Conservation (phyloP, 208 protist genomes). For the Porcisia deanei region DNA sequence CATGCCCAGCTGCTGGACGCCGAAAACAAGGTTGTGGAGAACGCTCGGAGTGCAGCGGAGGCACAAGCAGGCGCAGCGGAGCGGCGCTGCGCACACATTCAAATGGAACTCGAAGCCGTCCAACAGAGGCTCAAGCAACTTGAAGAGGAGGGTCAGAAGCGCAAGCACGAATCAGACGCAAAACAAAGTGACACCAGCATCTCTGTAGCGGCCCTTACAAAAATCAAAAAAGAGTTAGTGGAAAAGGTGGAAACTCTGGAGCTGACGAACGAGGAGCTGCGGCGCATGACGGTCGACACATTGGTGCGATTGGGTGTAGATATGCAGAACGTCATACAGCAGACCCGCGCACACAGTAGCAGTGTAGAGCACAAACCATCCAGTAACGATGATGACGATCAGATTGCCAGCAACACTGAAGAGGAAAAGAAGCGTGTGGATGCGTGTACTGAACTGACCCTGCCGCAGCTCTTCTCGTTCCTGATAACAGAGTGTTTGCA, state of each 20-base stretch:
- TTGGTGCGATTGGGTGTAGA: constrained; percentile 35
- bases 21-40: constrained; percentile 1
- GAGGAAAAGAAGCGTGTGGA: neutral
- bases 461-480: constrained; percentile 40
- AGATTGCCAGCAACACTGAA: neutral
- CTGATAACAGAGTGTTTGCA: constrained; percentile 47
- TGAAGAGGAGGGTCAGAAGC: constrained; percentile 13
- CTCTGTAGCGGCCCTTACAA: constrained; percentile 13
- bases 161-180: neutral
- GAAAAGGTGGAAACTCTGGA: constrained; percentile 29
- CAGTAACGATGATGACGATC: neutral
- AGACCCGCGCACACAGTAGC: neutral
- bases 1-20: neutral
- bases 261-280: constrained; percentile 23
- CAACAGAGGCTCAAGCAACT: constrained; percentile 5
- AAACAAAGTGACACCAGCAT: constrained; percentile 10
- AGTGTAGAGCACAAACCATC: too few species aligned
- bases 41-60: constrained; percentile 9
- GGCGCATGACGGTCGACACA: constrained; percentile 23
- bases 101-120: neutral
- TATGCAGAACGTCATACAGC: constrained; percentile 9
- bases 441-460: constrained; percentile 4
- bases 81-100: constrained; percentile 1
- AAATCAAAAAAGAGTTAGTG: constrained; percentile 21
- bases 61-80: neutral